These are phyloP conservation scores for Mortierella sp. DNA, from an alignment of 371 early-diverging fungal species.

Conservation along the genomic window DNA sequence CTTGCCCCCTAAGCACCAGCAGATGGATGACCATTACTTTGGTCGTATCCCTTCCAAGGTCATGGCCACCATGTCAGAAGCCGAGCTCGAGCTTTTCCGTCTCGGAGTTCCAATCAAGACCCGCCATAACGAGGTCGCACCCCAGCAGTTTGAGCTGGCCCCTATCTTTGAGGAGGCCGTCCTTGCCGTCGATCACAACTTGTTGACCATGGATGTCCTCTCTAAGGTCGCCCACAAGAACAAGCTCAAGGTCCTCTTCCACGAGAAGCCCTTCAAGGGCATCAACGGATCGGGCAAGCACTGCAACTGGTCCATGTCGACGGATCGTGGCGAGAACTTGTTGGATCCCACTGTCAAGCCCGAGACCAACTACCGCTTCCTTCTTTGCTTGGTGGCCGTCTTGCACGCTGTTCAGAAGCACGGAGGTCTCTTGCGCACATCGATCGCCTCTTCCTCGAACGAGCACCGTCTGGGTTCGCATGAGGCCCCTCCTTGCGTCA, in stretches of 20 bases:
- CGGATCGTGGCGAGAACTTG: conserved; percentile 95
- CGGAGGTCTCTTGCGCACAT: conserved; percentile 87
- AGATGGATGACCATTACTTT: conserved; percentile 99
- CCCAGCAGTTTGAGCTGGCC: conserved; percentile 96
- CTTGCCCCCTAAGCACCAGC: conserved; percentile 97
- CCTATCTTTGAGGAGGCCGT: conserved; percentile 97
- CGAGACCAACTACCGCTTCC: conserved; percentile 84
- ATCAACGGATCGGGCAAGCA: conserved; percentile 66
- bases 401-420: conserved; percentile 92
- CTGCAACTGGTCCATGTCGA: conserved; percentile 98
- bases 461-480: conserved; percentile 98
- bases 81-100: conserved; percentile 91
- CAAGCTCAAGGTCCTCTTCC: conserved; percentile 96
- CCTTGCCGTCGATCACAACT: conserved; percentile 97
- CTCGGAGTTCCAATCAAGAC: conserved; percentile 98
- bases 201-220: conserved; percentile 96
- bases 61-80: conserved; percentile 89
- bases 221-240: conserved; percentile 97
- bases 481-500: conserved; percentile 61
- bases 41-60: conserved; percentile 96
- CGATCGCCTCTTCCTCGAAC: conserved; percentile 93
- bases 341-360: conserved; percentile 93
- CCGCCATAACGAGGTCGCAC: conserved; percentile 98
- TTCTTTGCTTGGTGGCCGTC: conserved; percentile 78
- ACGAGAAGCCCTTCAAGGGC: conserved; percentile 99